Evolutionary conservation across 108 stramenopile species (phyloP).

Genomic region (Cyclostephanos invisitatus): DNA sequence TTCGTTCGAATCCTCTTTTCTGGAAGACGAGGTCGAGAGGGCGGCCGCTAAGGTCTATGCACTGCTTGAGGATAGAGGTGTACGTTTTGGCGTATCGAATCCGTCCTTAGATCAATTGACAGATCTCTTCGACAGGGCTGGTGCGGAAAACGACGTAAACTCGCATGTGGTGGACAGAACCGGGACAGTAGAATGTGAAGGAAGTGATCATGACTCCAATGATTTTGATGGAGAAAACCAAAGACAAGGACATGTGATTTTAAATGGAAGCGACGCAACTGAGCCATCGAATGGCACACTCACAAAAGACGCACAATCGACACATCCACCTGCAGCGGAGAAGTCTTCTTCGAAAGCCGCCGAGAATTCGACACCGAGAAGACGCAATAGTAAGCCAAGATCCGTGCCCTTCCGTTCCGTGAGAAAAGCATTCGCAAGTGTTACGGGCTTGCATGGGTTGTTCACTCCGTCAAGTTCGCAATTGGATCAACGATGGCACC

Average conservation of each 20-base stretch:
- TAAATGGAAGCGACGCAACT: neutral
- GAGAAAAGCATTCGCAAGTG: conserved; percentile 54
- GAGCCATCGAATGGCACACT: neutral
- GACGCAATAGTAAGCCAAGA: neutral
- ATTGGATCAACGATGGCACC: conserved; percentile 23
- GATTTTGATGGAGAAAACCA: conserved; percentile 4
- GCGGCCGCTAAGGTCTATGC: conserved; percentile 41
- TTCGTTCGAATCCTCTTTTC: neutral
- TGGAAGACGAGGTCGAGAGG: conserved; percentile 35
- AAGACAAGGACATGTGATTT: neutral
- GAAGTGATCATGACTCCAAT: conserved; percentile 7
- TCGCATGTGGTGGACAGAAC: conserved; percentile 1
- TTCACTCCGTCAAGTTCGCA: conserved; percentile 59
- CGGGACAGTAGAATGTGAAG: conserved; percentile 14
- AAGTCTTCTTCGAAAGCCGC: conserved; percentile 21
- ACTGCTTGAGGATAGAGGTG: conserved; percentile 29
- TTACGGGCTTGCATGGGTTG: conserved; percentile 69
- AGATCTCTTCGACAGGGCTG: conserved; percentile 13
- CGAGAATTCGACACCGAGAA: neutral
- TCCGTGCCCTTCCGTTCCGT: conserved; percentile 42
- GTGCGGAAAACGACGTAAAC: neutral
- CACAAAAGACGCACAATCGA: neutral
- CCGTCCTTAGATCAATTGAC: conserved; percentile 16
- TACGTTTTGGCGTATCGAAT: conserved; percentile 27
- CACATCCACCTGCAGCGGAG: neutral